Evolutionary conservation across 2,329 filamentous ascomycete genomes (phyloP).

Genomic region (Tolypocladium cylindrosporum): DNA sequence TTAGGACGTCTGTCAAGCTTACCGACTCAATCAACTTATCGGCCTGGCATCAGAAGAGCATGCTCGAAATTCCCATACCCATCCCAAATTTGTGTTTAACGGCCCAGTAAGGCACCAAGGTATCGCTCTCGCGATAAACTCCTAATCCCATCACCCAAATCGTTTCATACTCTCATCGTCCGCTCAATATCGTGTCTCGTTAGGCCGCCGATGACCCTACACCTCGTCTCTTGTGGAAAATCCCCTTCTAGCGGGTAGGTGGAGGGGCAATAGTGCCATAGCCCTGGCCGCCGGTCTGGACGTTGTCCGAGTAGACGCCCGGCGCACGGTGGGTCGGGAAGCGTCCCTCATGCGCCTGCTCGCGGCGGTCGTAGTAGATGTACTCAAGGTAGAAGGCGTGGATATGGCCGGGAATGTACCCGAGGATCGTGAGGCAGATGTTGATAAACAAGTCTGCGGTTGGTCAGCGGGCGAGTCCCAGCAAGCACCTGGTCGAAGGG

Average conservation of each 20-base stretch:
- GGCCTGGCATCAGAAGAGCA: neutral
- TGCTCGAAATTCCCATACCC: neutral
- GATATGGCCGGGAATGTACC: conserved; percentile 69
- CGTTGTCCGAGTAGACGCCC: conserved; percentile 60
- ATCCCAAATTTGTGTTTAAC: neutral
- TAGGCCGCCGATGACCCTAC: neutral
- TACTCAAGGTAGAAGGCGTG: conserved; percentile 78
- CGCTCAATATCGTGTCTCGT: neutral
- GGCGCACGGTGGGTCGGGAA: conserved; percentile 46
- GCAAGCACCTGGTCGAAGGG: neutral
- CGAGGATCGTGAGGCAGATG: conserved; percentile 54
- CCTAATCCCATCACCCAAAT: neutral
- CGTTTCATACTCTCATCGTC: neutral
- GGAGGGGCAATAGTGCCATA: conserved; percentile 41
- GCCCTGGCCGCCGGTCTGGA: conserved; percentile 63
- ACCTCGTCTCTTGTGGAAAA: neutral
- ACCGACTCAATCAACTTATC: too few species aligned
- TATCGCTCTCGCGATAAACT: neutral
- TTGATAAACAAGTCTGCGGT: conserved; percentile 53
- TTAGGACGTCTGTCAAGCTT: neutral
- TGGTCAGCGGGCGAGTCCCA: conserved; percentile 5
- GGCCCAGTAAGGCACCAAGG: neutral
- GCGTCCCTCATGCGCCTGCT: conserved; percentile 49
- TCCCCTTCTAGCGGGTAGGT: conserved; percentile 6
- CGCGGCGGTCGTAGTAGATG: conserved; percentile 67